These are phyloP conservation scores for Calonectria ilicicola DNA, from an alignment of 2,329 filamentous ascomycete species.

Conservation along the genomic window DNA sequence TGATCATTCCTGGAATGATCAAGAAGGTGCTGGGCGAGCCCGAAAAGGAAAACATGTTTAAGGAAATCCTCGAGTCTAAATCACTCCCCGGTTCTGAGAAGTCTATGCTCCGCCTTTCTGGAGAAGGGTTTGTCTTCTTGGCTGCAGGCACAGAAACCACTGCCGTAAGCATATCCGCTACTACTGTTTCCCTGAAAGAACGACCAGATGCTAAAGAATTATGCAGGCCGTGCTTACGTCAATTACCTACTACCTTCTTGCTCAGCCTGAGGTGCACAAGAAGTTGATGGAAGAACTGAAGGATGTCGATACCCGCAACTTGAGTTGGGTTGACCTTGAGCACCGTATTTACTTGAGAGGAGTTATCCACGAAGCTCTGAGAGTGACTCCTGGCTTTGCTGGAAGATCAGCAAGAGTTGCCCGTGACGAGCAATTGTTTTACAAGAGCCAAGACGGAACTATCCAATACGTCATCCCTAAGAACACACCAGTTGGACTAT, in stretches of 20 bases:
- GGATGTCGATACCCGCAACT: slow-evolving; percentile 40
- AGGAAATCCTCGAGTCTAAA: slow-evolving; percentile 35
- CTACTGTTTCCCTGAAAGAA: rapidly evolving
- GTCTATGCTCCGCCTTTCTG: slow-evolving; percentile 46
- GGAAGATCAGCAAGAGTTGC: slow-evolving; percentile 39
- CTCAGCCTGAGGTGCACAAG: slow-evolving; percentile 45
- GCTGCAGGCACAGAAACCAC: slow-evolving; percentile 54
- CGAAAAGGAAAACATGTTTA: slow-evolving; percentile 30
- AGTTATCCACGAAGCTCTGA: slow-evolving; percentile 52
- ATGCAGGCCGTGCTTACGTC: slow-evolving; percentile 44
- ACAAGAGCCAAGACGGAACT: slow-evolving; percentile 35
- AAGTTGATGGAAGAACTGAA: slow-evolving; percentile 46
- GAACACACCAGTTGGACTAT: slow-evolving; percentile 49
- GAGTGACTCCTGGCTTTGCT: slow-evolving; percentile 47
- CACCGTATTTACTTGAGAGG: slow-evolving; percentile 51
- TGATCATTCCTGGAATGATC: slow-evolving; percentile 30
- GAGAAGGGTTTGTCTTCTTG: slow-evolving; percentile 53
- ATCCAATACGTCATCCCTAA: slow-evolving; percentile 38
- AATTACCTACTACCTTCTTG: slow-evolving; percentile 52
- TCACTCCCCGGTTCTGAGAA: slow-evolving; percentile 52
- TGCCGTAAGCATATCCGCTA: slow-evolving; percentile 40
- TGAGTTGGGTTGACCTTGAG: slow-evolving; percentile 48
- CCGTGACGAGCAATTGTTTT: slow-evolving; percentile 43
- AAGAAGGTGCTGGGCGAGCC: slow-evolving; percentile 18
- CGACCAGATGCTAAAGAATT: neutral